A percentile compares a stretch with the other conserved stretches of the same genome.
These are phyloP conservation scores for Pulveroboletus frians DNA, from an alignment of 768 basidiomycete genomes.

Conservation along the genomic window DNA sequence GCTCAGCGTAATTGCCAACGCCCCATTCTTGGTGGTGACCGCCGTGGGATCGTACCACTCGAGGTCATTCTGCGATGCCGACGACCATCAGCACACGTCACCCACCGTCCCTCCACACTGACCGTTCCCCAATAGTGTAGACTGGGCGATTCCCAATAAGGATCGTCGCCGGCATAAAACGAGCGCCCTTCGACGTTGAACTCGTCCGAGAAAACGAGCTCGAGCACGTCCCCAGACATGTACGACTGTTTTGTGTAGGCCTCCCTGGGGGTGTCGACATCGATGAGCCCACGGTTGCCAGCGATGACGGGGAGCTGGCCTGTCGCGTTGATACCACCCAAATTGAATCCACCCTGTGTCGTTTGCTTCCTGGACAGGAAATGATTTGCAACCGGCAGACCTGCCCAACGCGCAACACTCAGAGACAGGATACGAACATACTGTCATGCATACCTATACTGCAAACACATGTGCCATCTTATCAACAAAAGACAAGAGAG, in stretches of 20 bases:
- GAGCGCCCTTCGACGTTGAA: conserved; percentile 69
- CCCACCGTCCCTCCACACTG: conserved; percentile 5
- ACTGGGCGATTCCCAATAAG: conserved; percentile 51
- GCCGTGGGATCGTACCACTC: conserved; percentile 59
- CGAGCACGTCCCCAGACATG: conserved; percentile 31
- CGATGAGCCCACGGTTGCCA: conserved; percentile 47
- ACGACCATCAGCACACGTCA: conserved; percentile 5
- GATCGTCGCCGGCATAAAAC: conserved; percentile 67
- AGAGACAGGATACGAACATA: not conserved
- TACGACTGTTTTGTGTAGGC: conserved; percentile 39
- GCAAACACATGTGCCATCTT: not conserved
- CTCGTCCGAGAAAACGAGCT: conserved; percentile 77
- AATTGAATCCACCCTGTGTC: conserved; percentile 56
- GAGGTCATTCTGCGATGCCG: conserved; percentile 30
- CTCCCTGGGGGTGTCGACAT: conserved; percentile 48
- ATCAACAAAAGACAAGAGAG: not conserved
- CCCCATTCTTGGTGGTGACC: conserved; percentile 48
- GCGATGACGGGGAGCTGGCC: conserved; percentile 53
- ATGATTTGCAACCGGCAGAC: conserved; percentile 48
- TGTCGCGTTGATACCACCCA: conserved; percentile 69
- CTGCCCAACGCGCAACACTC: conserved; percentile 17
- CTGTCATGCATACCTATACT: conserved; percentile 14
- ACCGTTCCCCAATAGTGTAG: conserved; percentile 67
- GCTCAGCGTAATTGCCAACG: conserved; percentile 45
- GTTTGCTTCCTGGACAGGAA: conserved; percentile 36